These are phyloP conservation scores for Beauveria pseudobassiana DNA, from an alignment of 2,329 filamentous ascomycete genomes.

Conservation along the genomic window DNA sequence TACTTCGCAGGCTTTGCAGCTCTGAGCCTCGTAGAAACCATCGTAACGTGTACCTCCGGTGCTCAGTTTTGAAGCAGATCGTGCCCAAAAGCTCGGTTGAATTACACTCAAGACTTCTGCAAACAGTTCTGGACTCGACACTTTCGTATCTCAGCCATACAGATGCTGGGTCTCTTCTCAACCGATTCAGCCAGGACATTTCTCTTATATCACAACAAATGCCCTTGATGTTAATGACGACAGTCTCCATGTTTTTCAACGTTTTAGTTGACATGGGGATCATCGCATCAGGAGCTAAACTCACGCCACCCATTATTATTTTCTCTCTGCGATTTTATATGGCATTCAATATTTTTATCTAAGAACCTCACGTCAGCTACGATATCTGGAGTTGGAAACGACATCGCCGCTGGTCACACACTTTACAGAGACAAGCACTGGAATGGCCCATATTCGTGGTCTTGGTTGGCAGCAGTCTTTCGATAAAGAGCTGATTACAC, in stretches of 20 bases:
- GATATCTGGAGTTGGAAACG: conserved; percentile 28
- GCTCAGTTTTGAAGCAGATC: neutral
- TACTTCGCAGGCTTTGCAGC: conserved; percentile 5
- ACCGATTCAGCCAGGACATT: conserved; percentile 22
- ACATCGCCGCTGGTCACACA: conserved; percentile 27
- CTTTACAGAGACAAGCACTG: conserved; percentile 37
- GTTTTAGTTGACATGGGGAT: conserved; percentile 14
- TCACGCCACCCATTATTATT: conserved; percentile 22
- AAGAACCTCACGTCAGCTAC: conserved; percentile 28
- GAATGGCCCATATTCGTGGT: conserved; percentile 41
- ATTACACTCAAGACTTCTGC: neutral
- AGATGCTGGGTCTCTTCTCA: neutral
- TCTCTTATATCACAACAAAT: conserved; percentile 20
- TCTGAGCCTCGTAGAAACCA: neutral
- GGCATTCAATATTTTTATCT: conserved; percentile 26
- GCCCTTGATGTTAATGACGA: conserved; percentile 18
- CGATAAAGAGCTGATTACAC: conserved; percentile 32
- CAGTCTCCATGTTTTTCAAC: conserved; percentile 19
- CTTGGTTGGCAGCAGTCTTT: conserved; percentile 43
- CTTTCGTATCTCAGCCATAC: conserved; percentile 15
- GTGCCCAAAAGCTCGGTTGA: neutral
- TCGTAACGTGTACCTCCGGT: neutral
- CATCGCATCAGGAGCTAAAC: conserved; percentile 19
- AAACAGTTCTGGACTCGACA: neutral
- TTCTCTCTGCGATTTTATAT: conserved; percentile 19